Evolutionary conservation across 345 rosid genomes (phyloP).

Genomic region (Linum usitatissimum): DNA sequence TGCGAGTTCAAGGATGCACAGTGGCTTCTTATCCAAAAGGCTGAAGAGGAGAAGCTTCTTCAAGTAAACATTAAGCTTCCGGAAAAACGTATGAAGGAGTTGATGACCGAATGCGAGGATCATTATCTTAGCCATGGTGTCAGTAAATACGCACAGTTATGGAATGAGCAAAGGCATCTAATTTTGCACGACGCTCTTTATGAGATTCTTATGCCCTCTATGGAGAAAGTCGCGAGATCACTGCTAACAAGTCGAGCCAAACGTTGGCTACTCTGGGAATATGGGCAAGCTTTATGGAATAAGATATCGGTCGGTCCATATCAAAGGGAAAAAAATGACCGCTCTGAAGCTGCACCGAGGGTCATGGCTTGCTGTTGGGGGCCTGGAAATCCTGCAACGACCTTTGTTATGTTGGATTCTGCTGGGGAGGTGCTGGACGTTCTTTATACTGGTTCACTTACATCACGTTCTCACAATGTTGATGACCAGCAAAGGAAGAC

Average conservation of each 20-base stretch:
- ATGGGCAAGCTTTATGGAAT: slow-evolving; percentile 81
- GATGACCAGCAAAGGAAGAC: slow-evolving; percentile 85
- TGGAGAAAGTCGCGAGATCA: slow-evolving; percentile 96
- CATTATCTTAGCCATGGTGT: slow-evolving; percentile 76
- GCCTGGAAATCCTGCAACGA: slow-evolving; percentile 91
- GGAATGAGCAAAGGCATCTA: slow-evolving; percentile 92
- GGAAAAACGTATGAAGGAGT: slow-evolving; percentile 34
- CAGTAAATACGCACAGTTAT: slow-evolving; percentile 84
- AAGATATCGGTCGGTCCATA: slow-evolving; percentile 87
- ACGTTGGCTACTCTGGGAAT: slow-evolving; percentile 63
- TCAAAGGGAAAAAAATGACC: slow-evolving; percentile 72
- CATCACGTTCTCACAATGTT: slow-evolving; percentile 71
- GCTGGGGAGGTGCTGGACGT: slow-evolving; percentile 96
- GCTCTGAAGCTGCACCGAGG: slow-evolving; percentile 71
- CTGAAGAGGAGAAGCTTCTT: slow-evolving; percentile 97
- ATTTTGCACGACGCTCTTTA: slow-evolving; percentile 69
- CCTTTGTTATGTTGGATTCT: slow-evolving; percentile 93
- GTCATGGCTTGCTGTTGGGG: slow-evolving; percentile 99
- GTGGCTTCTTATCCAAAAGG: slow-evolving; percentile 97
- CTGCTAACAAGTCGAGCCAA: slow-evolving; percentile 68
- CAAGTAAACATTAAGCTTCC: slow-evolving; percentile 79
- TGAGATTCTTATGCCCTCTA: slow-evolving; percentile 70
- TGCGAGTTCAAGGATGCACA: slow-evolving; percentile 76
- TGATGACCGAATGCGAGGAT: slow-evolving; percentile 47
- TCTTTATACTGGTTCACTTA: slow-evolving; percentile 70